These are phyloP conservation scores for Trypethelium eluteriae DNA, from an alignment of 495 filamentous ascomycete genomes.

Conservation along the genomic window DNA sequence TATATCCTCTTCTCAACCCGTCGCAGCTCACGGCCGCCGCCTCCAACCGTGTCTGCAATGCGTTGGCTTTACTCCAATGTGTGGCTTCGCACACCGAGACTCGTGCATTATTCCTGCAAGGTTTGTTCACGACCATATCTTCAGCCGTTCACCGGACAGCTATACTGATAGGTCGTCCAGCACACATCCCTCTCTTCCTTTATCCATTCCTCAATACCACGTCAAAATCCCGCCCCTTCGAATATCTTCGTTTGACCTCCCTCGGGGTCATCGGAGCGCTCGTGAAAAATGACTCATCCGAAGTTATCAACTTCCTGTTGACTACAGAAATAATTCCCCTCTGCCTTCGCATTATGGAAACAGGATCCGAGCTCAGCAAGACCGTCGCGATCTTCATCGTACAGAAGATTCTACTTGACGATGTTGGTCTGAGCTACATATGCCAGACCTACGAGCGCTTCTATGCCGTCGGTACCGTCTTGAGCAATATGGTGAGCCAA, in stretches of 20 bases:
- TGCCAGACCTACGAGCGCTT: constrained; percentile 99
- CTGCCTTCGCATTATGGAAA: constrained; percentile 98
- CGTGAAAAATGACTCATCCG: constrained; percentile 97
- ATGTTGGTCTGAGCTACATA: constrained; percentile 96
- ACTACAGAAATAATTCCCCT: constrained; percentile 98
- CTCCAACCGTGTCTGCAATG: constrained; percentile 96
- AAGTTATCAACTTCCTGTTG: constrained; percentile 97
- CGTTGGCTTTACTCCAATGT: constrained; percentile 90
- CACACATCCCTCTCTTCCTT: constrained; percentile 96
- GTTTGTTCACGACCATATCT: constrained; percentile 43
- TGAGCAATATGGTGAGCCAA: constrained; percentile 98
- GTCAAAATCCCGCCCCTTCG: constrained; percentile 94
- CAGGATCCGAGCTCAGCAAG: constrained; percentile 95
- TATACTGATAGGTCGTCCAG: constrained; percentile 39
- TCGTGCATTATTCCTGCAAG: constrained; percentile 80
- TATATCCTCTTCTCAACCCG: constrained; percentile 92
- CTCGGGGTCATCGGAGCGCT: constrained; percentile 96
- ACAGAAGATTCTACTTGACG: constrained; percentile 97
- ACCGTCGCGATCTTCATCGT: constrained; percentile 99
- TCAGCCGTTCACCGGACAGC: not conserved
- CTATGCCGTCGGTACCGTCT: constrained; percentile 93
- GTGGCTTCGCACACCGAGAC: constrained; percentile 98
- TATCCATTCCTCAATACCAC: constrained; percentile 99
- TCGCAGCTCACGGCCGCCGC: constrained; percentile 94
- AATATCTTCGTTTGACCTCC: constrained; percentile 94